phyloP scores from a whole-genome alignment of 1,139 yeast genomes.

The Barnettozyma hawaiiensis region DNA sequence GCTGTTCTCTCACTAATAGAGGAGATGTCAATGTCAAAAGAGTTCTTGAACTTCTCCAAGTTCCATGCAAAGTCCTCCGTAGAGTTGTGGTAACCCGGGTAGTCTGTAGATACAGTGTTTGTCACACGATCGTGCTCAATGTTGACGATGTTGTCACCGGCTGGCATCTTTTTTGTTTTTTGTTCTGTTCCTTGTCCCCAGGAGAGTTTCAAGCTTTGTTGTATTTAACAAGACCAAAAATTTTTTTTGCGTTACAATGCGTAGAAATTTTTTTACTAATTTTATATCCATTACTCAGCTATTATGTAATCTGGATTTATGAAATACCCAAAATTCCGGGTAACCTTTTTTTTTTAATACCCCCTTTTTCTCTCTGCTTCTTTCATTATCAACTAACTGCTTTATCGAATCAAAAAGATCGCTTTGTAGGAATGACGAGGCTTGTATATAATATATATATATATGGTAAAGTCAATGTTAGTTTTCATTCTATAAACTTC shows the following conservation, averaged over 20 bases:
- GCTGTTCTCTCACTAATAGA: conserved; percentile 64
- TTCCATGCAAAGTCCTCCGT: conserved; percentile 73
- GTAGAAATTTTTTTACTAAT: too few species aligned
- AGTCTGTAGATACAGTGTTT: conserved; percentile 79
- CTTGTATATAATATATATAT: background rate
- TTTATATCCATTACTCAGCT: background rate
- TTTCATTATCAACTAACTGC: too few species aligned
- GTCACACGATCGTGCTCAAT: conserved; percentile 90
- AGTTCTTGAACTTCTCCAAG: conserved; percentile 67
- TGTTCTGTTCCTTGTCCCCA: too few species aligned
- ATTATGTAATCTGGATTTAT: background rate
- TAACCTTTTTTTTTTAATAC: background rate
- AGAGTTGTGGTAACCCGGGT: conserved; percentile 72
- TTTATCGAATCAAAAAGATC: background rate
- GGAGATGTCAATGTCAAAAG: conserved; percentile 64
- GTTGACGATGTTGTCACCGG: conserved; percentile 58
- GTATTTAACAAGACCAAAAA: background rate
- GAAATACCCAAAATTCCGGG: background rate
- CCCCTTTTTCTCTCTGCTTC: background rate
- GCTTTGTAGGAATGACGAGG: background rate
- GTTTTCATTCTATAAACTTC: conserved; percentile 34
- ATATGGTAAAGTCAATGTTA: too few species aligned
- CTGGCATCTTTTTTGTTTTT: conserved; percentile 9
- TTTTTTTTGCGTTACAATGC: too few species aligned
- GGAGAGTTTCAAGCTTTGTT: too few species aligned